Percentiles rank a stretch among this genome's conserved stretches.
These are phyloP conservation scores for Harringtonia aguacate DNA, from an alignment of 2,329 filamentous ascomycete species.

Conservation along the genomic window DNA sequence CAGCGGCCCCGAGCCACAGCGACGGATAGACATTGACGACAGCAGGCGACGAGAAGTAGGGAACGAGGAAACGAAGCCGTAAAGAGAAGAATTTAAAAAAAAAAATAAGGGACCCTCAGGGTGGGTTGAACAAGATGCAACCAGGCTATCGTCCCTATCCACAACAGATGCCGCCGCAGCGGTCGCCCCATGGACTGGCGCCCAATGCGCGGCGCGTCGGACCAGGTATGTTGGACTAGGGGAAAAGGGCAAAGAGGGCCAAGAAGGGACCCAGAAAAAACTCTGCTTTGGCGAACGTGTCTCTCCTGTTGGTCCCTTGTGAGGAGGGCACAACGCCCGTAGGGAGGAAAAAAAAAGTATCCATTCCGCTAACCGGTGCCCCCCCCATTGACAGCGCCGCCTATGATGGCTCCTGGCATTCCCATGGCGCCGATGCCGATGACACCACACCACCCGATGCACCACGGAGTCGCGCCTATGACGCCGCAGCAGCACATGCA, in stretches of 20 bases:
- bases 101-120: not conserved
- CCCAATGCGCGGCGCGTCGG: conserved; percentile 33
- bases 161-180: conserved; percentile 38
- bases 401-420: conserved; percentile 10
- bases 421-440: conserved; percentile 7
- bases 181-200: conserved; percentile 25
- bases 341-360: too few species aligned
- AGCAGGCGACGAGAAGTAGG: too few species aligned
- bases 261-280: not conserved
- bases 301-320: not conserved
- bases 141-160: conserved; percentile 40
- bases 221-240: conserved; percentile 18
- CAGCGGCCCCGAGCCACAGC: too few species aligned
- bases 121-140: conserved; percentile 32
- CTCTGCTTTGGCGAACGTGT: too few species aligned
- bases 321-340: too few species aligned
- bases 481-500: conserved; percentile 4
- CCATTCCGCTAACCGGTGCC: not conserved
- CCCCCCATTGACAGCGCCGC: not conserved
- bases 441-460: too few species aligned
- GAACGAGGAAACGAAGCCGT: not conserved
- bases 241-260: not conserved
- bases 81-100: not conserved
- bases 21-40: too few species aligned
- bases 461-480: conserved; percentile 4